Base-by-base conservation (phyloP, 2,329 filamentous ascomycete species). In the Gaeumannomyces tritici region DNA sequence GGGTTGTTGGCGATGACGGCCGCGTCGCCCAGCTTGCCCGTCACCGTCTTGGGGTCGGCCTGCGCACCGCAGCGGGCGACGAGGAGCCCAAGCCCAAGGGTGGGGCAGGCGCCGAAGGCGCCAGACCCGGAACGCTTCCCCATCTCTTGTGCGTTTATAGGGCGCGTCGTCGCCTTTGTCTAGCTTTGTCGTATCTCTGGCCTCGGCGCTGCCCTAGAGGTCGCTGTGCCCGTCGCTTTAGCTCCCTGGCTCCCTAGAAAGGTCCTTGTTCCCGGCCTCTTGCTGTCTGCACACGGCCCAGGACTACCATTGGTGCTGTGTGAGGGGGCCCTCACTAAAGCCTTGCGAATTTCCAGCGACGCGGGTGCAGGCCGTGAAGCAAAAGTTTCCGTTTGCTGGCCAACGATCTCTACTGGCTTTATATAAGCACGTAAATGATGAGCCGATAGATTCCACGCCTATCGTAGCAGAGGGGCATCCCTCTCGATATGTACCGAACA, bases 1-100 rank as follows among this genome's bases (percentile, higher is more conserved):
- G 59, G 59, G 24, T 60, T 60, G 33, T 60, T 54, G 6, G 59
- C 55, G 33, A 60, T 60, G 24, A 51, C 28, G 26, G 35, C 42
- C 8, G 59, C 42, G 35, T 60, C 59, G 35, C 59, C 59, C 6
- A 60, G 59, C 21, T 60, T 60, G 24, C 59, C 59, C 8, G 59
- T 60, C 15, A 54, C 42, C 9, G 57, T 27, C 11, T 24, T 8
- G 57, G 13, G 33, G 57, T 35, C 31, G 13, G 8, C 31, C 12
- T 18, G 7, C 21, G 42, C 57, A n/a, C 26, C 2, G 57, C 57
- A 33, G 57, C 13, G 31, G 11, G 9, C 21, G 21, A 26, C n/a
- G 24, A 59, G 21, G n/a, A 27, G 5, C 4, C 42, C 42, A 21
- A 51, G 42, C 2, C 21, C 3, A 2, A 51, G 42, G 4, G 24